phyloP scores from a whole-genome alignment of 176 grass and related monocot genomes.

The Neostapfia colusana region DNA sequence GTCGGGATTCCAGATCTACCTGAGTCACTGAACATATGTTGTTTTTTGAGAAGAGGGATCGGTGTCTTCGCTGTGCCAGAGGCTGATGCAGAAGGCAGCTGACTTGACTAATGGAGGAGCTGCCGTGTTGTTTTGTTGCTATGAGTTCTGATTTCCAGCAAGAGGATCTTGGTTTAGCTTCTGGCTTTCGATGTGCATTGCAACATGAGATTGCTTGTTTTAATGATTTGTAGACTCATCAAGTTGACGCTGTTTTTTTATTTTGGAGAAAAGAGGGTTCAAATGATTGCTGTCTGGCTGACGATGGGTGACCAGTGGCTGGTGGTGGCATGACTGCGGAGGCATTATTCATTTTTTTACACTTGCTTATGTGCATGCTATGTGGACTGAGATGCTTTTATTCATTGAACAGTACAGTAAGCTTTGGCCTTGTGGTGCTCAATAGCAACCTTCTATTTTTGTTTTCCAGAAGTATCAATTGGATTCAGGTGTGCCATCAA shows the following conservation, averaged over 20 bases:
- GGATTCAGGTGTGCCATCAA: conserved; percentile 39
- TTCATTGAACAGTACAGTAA: conserved; percentile 44
- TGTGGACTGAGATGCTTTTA: conserved; percentile 38
- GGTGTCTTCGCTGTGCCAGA: not conserved
- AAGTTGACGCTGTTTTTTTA: conserved; percentile 6
- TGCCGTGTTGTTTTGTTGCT: not conserved
- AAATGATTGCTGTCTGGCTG: conserved; percentile 21
- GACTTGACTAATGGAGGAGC: conserved; percentile 33
- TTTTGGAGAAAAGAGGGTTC: conserved; percentile 14
- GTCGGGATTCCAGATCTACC: conserved; percentile 40
- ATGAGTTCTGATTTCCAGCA: conserved; percentile 9
- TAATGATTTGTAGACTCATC: not conserved
- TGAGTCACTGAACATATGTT: not conserved
- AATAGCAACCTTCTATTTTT: conserved; percentile 55
- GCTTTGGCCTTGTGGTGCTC: conserved; percentile 48
- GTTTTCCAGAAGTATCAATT: conserved; percentile 65
- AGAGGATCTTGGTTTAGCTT: conserved; percentile 23
- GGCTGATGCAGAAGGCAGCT: conserved; percentile 9
- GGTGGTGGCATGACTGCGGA: conserved; percentile 34
- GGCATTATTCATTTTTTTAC: conserved; percentile 27
- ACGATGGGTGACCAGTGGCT: conserved; percentile 15
- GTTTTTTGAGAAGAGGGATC: not conserved
- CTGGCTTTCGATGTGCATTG: conserved; percentile 27
- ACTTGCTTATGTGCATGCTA: conserved; percentile 36
- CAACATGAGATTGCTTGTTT: conserved; percentile 35